Evolutionary conservation across 768 basidiomycete genomes (phyloP).

Genomic region (Stropharia rugosoannulata): DNA sequence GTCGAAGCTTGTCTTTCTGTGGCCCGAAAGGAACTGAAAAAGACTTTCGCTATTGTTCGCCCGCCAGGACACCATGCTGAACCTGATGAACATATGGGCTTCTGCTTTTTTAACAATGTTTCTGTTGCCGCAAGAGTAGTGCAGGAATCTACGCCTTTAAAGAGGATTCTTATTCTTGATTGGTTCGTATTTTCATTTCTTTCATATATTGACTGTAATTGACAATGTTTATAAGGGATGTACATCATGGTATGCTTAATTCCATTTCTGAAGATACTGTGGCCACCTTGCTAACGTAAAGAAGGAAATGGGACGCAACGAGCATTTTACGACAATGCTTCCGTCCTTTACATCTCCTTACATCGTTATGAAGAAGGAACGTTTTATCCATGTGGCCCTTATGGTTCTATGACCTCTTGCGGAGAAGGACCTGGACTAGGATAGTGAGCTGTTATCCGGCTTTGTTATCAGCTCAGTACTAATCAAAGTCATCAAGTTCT

Average conservation of each 20-base stretch:
- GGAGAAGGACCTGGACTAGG: slow-evolving; percentile 85
- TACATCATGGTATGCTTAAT: slow-evolving; percentile 75
- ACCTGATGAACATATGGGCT: slow-evolving; percentile 98
- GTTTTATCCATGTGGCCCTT: slow-evolving; percentile 93
- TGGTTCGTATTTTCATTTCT: slow-evolving; percentile 58
- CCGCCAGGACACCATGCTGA: slow-evolving; percentile 99
- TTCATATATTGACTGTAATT: slow-evolving; percentile 2
- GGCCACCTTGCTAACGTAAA: slow-evolving; percentile 4
- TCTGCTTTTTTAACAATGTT: slow-evolving; percentile 99
- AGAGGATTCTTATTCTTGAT: slow-evolving; percentile 88
- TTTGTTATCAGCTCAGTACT: slow-evolving; percentile 1
- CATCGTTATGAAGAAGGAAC: slow-evolving; percentile 91
- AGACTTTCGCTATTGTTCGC: slow-evolving; percentile 92
- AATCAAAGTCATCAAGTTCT: slow-evolving; percentile 49
- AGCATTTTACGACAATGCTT: slow-evolving; percentile 91
- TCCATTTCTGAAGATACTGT: background rate
- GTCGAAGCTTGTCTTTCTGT: slow-evolving; percentile 89
- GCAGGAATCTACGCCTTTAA: slow-evolving; percentile 65
- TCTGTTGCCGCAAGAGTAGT: slow-evolving; percentile 88
- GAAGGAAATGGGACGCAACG: slow-evolving; percentile 97
- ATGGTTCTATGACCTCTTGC: slow-evolving; percentile 82
- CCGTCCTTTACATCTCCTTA: slow-evolving; percentile 89
- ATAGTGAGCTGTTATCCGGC: slow-evolving; percentile 54
- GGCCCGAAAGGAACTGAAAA: slow-evolving; percentile 74
- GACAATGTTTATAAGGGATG: slow-evolving; percentile 62